A percentile compares a stretch with the other conserved stretches of the same genome.
phyloP scores from a whole-genome alignment of 257 asterid species.

The Solanum paucissectum region DNA sequence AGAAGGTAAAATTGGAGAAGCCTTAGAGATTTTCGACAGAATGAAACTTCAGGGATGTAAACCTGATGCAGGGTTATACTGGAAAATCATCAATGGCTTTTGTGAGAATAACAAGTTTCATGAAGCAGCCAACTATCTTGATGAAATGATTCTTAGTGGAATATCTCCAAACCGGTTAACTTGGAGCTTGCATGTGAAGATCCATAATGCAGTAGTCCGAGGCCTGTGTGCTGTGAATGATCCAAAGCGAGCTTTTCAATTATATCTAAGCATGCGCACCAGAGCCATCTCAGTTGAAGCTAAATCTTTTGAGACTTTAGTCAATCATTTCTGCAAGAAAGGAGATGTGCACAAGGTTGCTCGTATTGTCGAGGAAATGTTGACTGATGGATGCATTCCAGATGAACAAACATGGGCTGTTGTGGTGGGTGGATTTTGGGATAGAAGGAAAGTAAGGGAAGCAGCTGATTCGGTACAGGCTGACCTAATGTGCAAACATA shows the following conservation, averaged over 20 bases:
- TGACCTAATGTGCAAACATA: slow-evolving; percentile 21
- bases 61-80: slow-evolving; percentile 85
- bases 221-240: slow-evolving; percentile 44
- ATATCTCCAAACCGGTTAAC: slow-evolving; percentile 73
- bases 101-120: slow-evolving; percentile 49
- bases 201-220: slow-evolving; percentile 56
- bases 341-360: slow-evolving; percentile 61
- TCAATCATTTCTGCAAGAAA: slow-evolving; percentile 38
- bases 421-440: slow-evolving; percentile 57
- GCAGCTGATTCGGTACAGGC: slow-evolving; percentile 43
- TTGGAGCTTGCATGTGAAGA: slow-evolving; percentile 75
- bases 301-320: slow-evolving; percentile 43
- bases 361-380: slow-evolving; percentile 71
- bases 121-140: slow-evolving; percentile 80
- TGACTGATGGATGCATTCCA: slow-evolving; percentile 68
- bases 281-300: slow-evolving; percentile 75
- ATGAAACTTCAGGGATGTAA: slow-evolving; percentile 89
- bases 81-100: slow-evolving; percentile 50
- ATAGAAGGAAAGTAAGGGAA: slow-evolving; percentile 46
- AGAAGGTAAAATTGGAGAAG: slow-evolving; percentile 53
- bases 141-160: slow-evolving; percentile 77
- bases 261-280: slow-evolving; percentile 54
- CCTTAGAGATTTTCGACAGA: slow-evolving; percentile 69
- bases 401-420: slow-evolving; percentile 47
- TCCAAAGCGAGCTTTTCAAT: slow-evolving; percentile 50